A percentile compares a stretch with the other conserved stretches of the same genome.
These are phyloP conservation scores for Rhodotorula sphaerocarpa DNA, from an alignment of 768 basidiomycete genomes.

Conservation along the genomic window DNA sequence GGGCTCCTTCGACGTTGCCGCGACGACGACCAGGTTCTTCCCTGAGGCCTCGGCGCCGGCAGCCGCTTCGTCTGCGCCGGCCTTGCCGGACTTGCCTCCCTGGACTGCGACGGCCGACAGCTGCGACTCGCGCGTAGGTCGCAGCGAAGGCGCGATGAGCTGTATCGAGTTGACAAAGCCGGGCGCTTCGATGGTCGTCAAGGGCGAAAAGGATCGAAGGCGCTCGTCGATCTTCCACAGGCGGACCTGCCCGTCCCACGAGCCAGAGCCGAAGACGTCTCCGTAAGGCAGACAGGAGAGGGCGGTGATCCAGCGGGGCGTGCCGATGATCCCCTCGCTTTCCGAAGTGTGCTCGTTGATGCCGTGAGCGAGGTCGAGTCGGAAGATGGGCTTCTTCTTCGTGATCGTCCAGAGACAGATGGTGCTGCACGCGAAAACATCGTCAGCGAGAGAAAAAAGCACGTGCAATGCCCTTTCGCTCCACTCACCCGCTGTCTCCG, in stretches of 20 bases:
- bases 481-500: slow-evolving; percentile 84
- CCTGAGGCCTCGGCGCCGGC: slow-evolving; percentile 31
- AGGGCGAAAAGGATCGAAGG: slow-evolving; percentile 60
- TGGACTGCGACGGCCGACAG: slow-evolving; percentile 49
- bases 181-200: slow-evolving; percentile 45
- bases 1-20: slow-evolving; percentile 77
- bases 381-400: slow-evolving; percentile 93
- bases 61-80: slow-evolving; percentile 1
- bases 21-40: slow-evolving; percentile 52
- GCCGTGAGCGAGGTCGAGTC: slow-evolving; percentile 77
- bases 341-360: slow-evolving; percentile 62
- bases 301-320: slow-evolving; percentile 85
- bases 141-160: slow-evolving; percentile 47
- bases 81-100: slow-evolving; percentile 43
- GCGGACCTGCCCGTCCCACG: slow-evolving; percentile 82
- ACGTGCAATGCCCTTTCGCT: not conserved
- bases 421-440: slow-evolving; percentile 53
- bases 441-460: not conserved
- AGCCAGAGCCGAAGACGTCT: slow-evolving; percentile 84
- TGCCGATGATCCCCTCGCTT: slow-evolving; percentile 63
- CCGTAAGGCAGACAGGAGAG: slow-evolving; percentile 76
- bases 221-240: slow-evolving; percentile 82
- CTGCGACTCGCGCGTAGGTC: slow-evolving; percentile 17
- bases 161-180: slow-evolving; percentile 90
- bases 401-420: slow-evolving; percentile 82